Conservation (phyloP, 257 asterid species). For the Fraxinus excelsior region DNA sequence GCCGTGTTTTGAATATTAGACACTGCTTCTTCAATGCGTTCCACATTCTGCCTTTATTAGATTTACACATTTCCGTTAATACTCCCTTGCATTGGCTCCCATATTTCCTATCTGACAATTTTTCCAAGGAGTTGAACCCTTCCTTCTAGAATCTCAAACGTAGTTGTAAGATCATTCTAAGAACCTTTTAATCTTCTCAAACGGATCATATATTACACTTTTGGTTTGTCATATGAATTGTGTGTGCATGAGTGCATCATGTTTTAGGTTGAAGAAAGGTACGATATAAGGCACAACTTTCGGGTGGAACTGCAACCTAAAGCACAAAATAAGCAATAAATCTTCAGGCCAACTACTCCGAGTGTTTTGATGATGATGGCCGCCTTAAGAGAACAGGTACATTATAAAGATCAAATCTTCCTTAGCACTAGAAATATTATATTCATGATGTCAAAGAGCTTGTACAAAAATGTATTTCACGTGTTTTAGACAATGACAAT, state of each 20-base stretch:
- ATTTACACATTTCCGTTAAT: no score
- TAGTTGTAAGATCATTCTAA: background rate
- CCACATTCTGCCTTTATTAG: background rate
- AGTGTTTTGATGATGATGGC: constrained; percentile 46
- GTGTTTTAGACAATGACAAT: no score
- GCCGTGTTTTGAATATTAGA: no score
- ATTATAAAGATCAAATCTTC: no score
- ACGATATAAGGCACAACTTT: constrained; percentile 34
- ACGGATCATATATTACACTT: background rate
- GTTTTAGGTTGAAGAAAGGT: constrained; percentile 38
- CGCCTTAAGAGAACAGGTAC: constrained; percentile 41
- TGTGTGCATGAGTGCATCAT: background rate
- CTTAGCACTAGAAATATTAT: no score
- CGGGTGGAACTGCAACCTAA: constrained; percentile 36
- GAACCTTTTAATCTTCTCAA: background rate
- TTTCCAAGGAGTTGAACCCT: background rate
- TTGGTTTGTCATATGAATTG: no score
- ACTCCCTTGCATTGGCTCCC: no score
- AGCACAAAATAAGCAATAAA: constrained; percentile 29
- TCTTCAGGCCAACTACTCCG: constrained; percentile 38
- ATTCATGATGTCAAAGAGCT: background rate
- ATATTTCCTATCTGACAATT: no score
- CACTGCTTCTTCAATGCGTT: background rate
- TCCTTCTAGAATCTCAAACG: background rate
- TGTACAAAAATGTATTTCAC: no score